Conservation (phyloP, 225 moss, liverwort and hornwort species). For the Sphagnum contortum region DNA sequence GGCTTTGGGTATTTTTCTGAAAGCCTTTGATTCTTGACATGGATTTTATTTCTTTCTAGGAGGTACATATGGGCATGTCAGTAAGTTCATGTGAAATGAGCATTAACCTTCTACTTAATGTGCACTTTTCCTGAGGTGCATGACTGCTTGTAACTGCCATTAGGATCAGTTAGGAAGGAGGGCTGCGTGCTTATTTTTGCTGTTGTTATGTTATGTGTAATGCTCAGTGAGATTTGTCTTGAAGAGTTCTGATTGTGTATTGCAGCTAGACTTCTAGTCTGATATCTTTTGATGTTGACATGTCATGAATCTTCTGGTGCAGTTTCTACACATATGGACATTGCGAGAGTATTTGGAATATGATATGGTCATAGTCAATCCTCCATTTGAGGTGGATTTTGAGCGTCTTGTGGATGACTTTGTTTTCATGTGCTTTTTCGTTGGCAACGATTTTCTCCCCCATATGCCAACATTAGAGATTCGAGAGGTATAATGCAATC, state of each 20-base stretch:
- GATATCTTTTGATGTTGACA: constrained; percentile 1
- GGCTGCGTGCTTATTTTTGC: not conserved
- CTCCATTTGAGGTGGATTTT: constrained; percentile 82
- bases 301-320: constrained; percentile 12
- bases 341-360: constrained; percentile 93
- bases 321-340: constrained; percentile 96
- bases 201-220: too few species aligned
- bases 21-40: not conserved
- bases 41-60: not conserved
- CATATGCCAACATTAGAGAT: constrained; percentile 99
- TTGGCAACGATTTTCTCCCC: constrained; percentile 97
- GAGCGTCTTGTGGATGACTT: constrained; percentile 96
- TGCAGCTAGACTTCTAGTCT: not conserved
- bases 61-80: not conserved
- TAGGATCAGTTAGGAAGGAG: not conserved
- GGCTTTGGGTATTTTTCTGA: not conserved
- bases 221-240: too few species aligned
- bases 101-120: not conserved
- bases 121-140: not conserved
- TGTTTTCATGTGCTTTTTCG: constrained; percentile 99
- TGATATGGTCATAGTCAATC: constrained; percentile 60
- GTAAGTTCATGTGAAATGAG: not conserved
- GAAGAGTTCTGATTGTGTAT: too few species aligned
- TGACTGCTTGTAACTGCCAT: not conserved
- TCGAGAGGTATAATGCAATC: constrained; percentile 49